phyloP scores from a whole-genome alignment of 768 basidiomycete genomes.

The Auricularia heimuer region DNA sequence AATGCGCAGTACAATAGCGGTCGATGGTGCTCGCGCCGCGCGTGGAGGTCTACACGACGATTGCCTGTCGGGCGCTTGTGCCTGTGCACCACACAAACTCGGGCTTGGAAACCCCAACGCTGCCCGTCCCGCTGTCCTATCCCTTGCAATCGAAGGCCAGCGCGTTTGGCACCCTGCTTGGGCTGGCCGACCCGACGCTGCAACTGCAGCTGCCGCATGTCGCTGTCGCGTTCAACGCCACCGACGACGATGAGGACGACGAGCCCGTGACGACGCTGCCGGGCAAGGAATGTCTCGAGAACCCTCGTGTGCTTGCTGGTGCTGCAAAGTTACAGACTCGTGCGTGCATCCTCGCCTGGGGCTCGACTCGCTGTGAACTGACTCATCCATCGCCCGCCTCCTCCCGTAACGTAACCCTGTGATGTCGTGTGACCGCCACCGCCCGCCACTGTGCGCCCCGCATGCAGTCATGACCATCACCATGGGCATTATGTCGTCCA shows the following conservation, averaged over 20 bases:
- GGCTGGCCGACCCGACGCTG: slow-evolving; percentile 2
- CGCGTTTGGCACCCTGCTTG: slow-evolving; percentile 7
- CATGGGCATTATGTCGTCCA: slow-evolving; percentile 69
- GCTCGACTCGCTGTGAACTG: neutral
- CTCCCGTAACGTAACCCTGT: neutral
- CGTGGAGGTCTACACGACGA: slow-evolving; percentile 69
- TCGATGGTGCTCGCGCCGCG: slow-evolving; percentile 72
- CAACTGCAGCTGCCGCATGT: neutral
- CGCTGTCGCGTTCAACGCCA: neutral
- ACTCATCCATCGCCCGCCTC: neutral
- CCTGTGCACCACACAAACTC: slow-evolving; percentile 1
- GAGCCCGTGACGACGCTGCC: slow-evolving; percentile 27
- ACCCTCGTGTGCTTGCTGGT: slow-evolving; percentile 53
- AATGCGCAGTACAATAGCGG: slow-evolving; percentile 33
- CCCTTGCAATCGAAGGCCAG: slow-evolving; percentile 2
- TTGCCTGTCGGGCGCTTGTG: slow-evolving; percentile 41
- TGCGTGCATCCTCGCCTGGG: neutral
- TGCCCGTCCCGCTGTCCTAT: slow-evolving; percentile 10
- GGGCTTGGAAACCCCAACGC: slow-evolving; percentile 3
- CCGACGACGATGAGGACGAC: slow-evolving; percentile 19
- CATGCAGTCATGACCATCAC: slow-evolving; percentile 47
- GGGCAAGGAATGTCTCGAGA: slow-evolving; percentile 30
- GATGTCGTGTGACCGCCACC: neutral
- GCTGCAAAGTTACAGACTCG: slow-evolving; percentile 69
- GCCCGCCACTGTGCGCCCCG: neutral